A percentile compares a stretch with the other conserved stretches of the same genome.
Evolutionary conservation across 169 alveolate species (phyloP).

Genomic region (Cryptosporidium sp.): DNA sequence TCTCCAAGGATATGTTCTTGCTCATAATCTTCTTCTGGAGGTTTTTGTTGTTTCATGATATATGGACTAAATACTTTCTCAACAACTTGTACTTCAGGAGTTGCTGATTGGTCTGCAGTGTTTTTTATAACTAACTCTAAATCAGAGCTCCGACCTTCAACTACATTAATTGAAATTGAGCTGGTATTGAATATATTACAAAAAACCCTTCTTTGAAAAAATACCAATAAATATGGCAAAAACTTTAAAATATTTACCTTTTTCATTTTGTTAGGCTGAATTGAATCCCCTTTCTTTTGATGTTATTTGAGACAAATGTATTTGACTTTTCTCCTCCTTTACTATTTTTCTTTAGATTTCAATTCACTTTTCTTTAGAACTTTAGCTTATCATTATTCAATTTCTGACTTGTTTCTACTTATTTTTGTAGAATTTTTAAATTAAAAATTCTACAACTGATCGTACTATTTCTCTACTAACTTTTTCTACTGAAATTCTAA

Average conservation of each 20-base stretch:
- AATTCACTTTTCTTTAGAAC: background rate
- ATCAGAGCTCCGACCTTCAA: conserved; percentile 51
- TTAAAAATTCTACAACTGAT: conserved; percentile 2
- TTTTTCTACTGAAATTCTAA: background rate
- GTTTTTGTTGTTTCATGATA: conserved; percentile 64
- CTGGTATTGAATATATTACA: conserved; percentile 42
- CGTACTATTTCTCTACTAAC: conserved; percentile 1
- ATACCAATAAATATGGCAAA: background rate
- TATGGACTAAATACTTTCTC: conserved; percentile 53
- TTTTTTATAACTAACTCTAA: conserved; percentile 38
- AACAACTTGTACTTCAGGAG: conserved; percentile 24
- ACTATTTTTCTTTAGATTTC: background rate
- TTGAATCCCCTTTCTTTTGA: background rate
- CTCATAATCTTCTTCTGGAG: conserved; percentile 23
- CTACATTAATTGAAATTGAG: conserved; percentile 64
- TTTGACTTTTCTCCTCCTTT: background rate
- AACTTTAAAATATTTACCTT: background rate
- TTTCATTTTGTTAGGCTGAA: background rate
- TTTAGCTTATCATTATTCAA: conserved; percentile 12
- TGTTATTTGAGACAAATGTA: background rate
- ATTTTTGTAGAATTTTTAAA: background rate
- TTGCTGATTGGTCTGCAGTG: conserved; percentile 63
- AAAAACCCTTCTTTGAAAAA: background rate
- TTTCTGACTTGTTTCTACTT: background rate
- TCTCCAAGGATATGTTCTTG: conserved; percentile 3